These are phyloP conservation scores for Hordeum pubiflorum DNA, from an alignment of 202 grass and related monocot genomes.

Conservation along the genomic window DNA sequence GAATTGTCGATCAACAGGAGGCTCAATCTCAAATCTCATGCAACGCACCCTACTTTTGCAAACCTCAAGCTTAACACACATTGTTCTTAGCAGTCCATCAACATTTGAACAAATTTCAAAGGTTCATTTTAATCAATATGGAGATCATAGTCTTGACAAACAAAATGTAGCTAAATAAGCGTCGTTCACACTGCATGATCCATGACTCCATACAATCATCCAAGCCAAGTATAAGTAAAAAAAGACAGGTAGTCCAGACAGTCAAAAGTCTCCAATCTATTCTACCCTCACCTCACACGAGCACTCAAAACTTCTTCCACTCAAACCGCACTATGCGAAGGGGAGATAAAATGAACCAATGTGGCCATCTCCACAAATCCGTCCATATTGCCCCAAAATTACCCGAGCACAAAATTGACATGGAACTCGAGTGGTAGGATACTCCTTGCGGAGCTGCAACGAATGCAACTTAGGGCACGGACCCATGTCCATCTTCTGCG, in stretches of 20 bases:
- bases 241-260: background rate
- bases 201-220: background rate
- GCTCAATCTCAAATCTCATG: background rate
- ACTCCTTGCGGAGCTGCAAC: slow-evolving; percentile 79
- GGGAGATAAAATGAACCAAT: background rate
- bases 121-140: background rate
- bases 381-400: background rate
- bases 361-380: background rate
- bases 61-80: slow-evolving; percentile 7
- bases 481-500: slow-evolving; percentile 98
- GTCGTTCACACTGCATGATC: background rate
- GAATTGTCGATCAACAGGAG: background rate
- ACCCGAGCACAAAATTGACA: background rate
- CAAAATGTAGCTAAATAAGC: background rate
- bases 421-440: slow-evolving; percentile 38
- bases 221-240: background rate
- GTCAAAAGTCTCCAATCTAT: background rate
- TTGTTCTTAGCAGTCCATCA: background rate
- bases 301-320: background rate
- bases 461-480: slow-evolving; percentile 88
- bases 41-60: background rate
- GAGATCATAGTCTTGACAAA: background rate
- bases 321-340: background rate
- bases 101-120: background rate
- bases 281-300: no score